A percentile compares a stretch with the other conserved stretches of the same genome.
phyloP scores from a whole-genome alignment of 352 stramenopile genomes.

The Globisporangium okanoganense region DNA sequence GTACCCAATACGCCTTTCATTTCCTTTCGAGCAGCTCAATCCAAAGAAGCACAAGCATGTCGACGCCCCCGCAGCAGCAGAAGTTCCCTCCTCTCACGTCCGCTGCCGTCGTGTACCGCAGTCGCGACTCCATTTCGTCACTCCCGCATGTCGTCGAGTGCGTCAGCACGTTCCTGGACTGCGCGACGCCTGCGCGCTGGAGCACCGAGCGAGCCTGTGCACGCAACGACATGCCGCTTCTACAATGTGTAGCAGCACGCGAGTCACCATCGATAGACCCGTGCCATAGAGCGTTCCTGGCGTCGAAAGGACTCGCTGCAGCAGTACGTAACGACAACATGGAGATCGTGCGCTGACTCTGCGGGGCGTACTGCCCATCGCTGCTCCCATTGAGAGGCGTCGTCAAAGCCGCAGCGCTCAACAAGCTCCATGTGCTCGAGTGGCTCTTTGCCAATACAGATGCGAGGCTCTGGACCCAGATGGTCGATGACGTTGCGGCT shows the following conservation, averaged over 20 bases:
- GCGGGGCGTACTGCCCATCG: constrained; percentile 1
- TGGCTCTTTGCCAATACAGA: not conserved
- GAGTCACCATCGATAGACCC: not conserved
- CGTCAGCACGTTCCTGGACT: not conserved
- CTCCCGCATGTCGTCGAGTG: not conserved
- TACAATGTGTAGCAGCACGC: not conserved
- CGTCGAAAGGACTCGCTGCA: not conserved
- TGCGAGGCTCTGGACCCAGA: not conserved
- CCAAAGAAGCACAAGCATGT: not conserved
- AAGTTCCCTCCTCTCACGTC: not conserved
- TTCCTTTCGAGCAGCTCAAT: too few species aligned
- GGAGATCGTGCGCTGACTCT: not conserved
- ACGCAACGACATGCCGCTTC: not conserved
- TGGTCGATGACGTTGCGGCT: not conserved
- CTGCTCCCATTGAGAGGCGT: not conserved
- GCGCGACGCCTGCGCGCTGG: not conserved
- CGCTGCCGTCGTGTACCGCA: not conserved
- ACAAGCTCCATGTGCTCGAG: not conserved
- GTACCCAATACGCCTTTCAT: not conserved
- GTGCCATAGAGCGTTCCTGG: not conserved
- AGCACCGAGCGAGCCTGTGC: not conserved
- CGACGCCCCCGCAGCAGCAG: not conserved
- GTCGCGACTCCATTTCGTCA: not conserved
- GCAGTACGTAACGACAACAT: not conserved
- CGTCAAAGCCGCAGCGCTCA: not conserved